Conservation (phyloP, 495 filamentous ascomycete genomes). For the Annulohypoxylon nitens region DNA sequence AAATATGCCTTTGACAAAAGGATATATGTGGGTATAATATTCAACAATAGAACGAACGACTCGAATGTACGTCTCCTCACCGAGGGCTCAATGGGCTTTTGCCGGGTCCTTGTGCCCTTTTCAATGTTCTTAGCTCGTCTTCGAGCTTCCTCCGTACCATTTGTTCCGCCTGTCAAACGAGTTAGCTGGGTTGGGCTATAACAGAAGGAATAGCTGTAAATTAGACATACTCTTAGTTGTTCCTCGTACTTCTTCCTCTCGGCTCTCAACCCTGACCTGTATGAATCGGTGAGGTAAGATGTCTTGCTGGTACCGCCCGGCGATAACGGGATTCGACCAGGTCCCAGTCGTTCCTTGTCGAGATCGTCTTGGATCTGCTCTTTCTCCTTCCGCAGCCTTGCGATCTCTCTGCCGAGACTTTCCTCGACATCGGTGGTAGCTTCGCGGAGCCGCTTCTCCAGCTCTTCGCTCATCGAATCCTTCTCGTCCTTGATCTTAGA, state of each 20-base stretch:
- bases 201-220: neutral
- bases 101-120: constrained; percentile 52
- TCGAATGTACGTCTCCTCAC: constrained; percentile 28
- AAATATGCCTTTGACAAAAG: constrained; percentile 31
- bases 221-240: constrained; percentile 60
- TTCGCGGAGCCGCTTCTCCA: constrained; percentile 48
- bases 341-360: constrained; percentile 59
- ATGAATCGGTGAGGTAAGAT: constrained; percentile 52
- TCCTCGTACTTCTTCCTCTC: constrained; percentile 67
- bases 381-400: constrained; percentile 51
- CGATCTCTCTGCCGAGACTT: constrained; percentile 54
- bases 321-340: constrained; percentile 33
- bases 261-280: constrained; percentile 57
- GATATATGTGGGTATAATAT: constrained; percentile 43
- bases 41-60: constrained; percentile 30
- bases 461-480: constrained; percentile 48
- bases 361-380: constrained; percentile 58
- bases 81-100: constrained; percentile 54
- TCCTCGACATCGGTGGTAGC: constrained; percentile 47
- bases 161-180: constrained; percentile 59
- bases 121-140: constrained; percentile 59
- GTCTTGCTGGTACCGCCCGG: constrained; percentile 46
- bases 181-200: constrained; percentile 6
- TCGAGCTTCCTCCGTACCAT: constrained; percentile 60
- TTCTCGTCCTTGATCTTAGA: constrained; percentile 55